phyloP scores from a whole-genome alignment of 179 eudicot species.

The Carnegiea gigantea region DNA sequence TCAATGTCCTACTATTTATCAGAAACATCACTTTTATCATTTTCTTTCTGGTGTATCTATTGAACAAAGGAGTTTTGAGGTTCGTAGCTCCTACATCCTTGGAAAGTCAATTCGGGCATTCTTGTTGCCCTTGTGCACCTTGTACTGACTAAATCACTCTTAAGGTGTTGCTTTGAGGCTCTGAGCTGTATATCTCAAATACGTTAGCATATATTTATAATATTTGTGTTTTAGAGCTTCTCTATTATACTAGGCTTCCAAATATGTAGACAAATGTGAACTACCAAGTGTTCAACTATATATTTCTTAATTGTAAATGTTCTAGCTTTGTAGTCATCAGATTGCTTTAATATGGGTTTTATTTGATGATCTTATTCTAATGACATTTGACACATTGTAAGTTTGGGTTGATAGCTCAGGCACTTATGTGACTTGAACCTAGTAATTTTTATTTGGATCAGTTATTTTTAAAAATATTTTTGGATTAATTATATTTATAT shows the following conservation, averaged over 20 bases:
- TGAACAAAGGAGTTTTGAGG: neutral
- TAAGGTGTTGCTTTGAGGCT: no score
- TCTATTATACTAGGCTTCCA: no score
- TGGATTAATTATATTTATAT: neutral
- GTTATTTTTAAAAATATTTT: neutral
- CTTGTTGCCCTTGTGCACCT: no score
- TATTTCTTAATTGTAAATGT: no score
- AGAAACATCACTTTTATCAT: neutral
- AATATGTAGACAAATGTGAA: no score
- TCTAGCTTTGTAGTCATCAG: neutral
- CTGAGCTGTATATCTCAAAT: no score
- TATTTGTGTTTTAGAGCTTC: no score
- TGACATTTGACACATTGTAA: neutral
- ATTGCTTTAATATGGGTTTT: neutral
- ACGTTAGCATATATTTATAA: no score
- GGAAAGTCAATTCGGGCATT: neutral
- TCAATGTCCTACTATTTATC: neutral
- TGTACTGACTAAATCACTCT: no score
- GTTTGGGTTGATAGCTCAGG: neutral
- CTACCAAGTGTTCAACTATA: no score
- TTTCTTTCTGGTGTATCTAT: neutral
- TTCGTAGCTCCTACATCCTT: neutral
- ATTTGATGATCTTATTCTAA: neutral
- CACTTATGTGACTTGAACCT: neutral
- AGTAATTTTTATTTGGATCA: neutral